Evolutionary conservation across 2,329 filamentous ascomycete genomes (phyloP), one percentile per base, ranked within the genome.

Genomic region (Celoporthe dispersa): DNA sequence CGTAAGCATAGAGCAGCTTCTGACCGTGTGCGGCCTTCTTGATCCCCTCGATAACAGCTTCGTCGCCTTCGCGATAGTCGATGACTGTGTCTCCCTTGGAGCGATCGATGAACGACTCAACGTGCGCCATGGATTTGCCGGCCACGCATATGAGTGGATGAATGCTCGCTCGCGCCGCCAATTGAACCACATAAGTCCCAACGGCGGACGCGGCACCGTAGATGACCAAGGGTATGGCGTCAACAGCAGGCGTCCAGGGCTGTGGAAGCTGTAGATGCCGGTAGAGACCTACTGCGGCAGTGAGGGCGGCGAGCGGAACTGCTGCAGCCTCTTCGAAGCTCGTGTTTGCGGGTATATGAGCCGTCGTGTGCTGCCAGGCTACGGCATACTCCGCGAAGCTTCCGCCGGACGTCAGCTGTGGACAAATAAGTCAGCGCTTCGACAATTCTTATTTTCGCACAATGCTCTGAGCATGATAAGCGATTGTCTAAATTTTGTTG

Each of bases 131-230:
- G 7, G 85, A 85, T 2, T 81, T 79, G 8, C 89, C 89, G 0
- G 88, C 88, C 9, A 91, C 81, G 70, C 83, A 84, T 72, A 91
- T 88, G 59, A 91, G 78, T 0, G 89, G 89, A 76, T 90, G 87
- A 71, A 91, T 87, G 75, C 88, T 86, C 70, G 83, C 83, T 11
- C 80, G 79, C 5, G 73, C 75, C 14, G 87, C 87, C 22, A 91
- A 80, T 76, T 91, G 87, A 59, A 90, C 78, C 0, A 84, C 84
- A 74, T 86, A 91, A 6, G 85, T 79, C 9, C 89, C 89, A 1
- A 91, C 88, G 0, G 88, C 83, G 0, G 84, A 84, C 0, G 85
- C 81, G 0, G 83, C 86, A 33, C 87, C 85, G 77, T 89, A 89
- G 70, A 89, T 83, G 62, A 88, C 76, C 5, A 80, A 76, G 6